Evolutionary conservation across 2,329 filamentous ascomycete genomes (phyloP).

Genomic region (Thermoascus crustaceus): DNA sequence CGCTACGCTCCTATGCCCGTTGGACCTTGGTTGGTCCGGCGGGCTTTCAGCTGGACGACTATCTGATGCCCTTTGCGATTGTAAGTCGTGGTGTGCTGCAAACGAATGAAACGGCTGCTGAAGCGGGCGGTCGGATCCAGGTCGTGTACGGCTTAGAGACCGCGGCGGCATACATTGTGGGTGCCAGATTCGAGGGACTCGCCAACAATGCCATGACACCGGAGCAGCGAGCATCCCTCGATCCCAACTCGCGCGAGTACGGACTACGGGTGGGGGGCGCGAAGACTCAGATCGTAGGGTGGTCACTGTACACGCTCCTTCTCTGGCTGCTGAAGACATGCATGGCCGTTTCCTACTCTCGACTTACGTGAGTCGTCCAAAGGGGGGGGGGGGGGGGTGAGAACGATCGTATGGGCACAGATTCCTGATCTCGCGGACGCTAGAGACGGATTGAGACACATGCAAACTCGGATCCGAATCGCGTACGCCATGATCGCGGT

Average conservation of each 20-base stretch:
- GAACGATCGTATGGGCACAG: no score
- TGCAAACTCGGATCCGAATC: conserved; percentile 40
- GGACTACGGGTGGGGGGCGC: conserved; percentile 44
- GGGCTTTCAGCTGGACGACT: conserved; percentile 52
- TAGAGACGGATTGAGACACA: conserved; percentile 33
- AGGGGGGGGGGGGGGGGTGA: no score
- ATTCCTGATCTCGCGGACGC: background rate
- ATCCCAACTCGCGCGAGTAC: conserved; percentile 40
- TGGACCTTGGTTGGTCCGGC: conserved; percentile 39
- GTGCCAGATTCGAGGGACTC: conserved; percentile 42
- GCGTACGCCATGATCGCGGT: conserved; percentile 43
- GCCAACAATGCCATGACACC: conserved; percentile 53
- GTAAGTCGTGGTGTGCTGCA: conserved; percentile 33
- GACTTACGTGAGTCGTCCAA: conserved; percentile 40
- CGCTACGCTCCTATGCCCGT: conserved; percentile 44
- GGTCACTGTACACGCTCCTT: conserved; percentile 46
- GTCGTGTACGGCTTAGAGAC: conserved; percentile 46
- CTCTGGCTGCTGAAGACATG: conserved; percentile 49
- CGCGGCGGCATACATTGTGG: conserved; percentile 42
- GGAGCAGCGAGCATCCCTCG: conserved; percentile 39
- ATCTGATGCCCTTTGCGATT: conserved; percentile 48
- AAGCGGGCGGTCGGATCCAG: conserved; percentile 19
- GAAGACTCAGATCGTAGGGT: conserved; percentile 47
- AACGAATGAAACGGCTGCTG: background rate
- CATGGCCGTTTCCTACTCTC: conserved; percentile 49